These are phyloP conservation scores for Fusarium protoensiforme DNA, from an alignment of 2,329 filamentous ascomycete species.

Conservation along the genomic window DNA sequence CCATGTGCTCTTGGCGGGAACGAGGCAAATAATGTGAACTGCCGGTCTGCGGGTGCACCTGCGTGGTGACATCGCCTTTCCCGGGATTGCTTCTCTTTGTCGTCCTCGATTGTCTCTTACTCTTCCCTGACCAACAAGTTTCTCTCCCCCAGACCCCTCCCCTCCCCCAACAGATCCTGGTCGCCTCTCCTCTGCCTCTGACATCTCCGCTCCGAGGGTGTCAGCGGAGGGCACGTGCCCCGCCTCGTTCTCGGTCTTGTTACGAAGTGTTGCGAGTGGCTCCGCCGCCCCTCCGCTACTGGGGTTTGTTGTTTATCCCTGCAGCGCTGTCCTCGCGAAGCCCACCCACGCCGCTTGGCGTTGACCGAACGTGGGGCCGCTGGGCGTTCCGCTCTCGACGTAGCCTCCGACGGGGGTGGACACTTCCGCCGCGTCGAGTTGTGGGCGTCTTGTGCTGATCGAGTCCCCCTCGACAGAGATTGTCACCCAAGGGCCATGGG, in stretches of 20 bases:
- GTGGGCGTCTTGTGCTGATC: neutral
- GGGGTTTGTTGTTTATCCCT: conserved; percentile 8
- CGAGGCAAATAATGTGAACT: conserved; percentile 7
- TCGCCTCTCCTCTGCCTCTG: neutral
- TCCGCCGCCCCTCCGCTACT: conserved; percentile 30
- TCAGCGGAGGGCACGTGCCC: conserved; percentile 35
- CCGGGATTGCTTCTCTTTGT: neutral
- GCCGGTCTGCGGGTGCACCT: neutral
- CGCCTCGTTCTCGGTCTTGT: conserved; percentile 1
- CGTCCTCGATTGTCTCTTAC: neutral
- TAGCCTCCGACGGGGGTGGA: conserved; percentile 1
- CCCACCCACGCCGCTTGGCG: conserved; percentile 26
- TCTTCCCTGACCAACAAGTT: neutral
- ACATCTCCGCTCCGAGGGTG: conserved; percentile 26
- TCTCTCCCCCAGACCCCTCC: neutral
- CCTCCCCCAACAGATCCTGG: conserved; percentile 10
- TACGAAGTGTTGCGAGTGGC: conserved; percentile 25
- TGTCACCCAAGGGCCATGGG: conserved; percentile 24
- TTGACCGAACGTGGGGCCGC: conserved; percentile 30
- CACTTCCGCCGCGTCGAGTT: conserved; percentile 19
- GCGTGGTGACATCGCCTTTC: conserved; percentile 7
- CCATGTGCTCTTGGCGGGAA: neutral
- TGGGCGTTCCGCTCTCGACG: conserved; percentile 26
- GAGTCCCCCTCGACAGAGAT: conserved; percentile 14
- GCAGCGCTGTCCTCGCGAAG: conserved; percentile 3